Evolutionary conservation across 306 rosid genomes (phyloP).

Genomic region (Cyamopsis tetragonoloba): DNA sequence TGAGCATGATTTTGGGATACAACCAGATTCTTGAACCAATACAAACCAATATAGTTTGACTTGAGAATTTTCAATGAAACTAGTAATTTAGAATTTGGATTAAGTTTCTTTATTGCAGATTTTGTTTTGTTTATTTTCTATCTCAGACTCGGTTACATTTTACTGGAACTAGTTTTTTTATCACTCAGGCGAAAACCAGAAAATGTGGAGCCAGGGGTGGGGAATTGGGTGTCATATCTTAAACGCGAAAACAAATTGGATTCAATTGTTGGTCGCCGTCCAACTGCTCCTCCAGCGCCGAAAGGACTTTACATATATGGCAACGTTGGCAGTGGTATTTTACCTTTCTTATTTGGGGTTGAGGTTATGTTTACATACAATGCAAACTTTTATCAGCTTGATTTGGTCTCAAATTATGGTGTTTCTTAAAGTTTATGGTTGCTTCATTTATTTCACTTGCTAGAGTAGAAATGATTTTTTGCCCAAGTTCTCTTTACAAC

Average conservation of each 20-base stretch:
- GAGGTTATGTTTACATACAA: conserved; percentile 10
- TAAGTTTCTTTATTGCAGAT: neutral
- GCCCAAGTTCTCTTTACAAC: neutral
- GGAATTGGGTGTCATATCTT: conserved; percentile 95
- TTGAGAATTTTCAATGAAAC: neutral
- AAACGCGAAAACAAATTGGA: conserved; percentile 90
- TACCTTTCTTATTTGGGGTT: conserved; percentile 6
- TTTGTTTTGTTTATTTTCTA: neutral
- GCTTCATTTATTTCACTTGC: conserved; percentile 8
- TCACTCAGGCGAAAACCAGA: conserved; percentile 58
- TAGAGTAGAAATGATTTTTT: neutral
- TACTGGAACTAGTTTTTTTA: conserved; percentile 2
- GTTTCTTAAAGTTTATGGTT: conserved; percentile 17
- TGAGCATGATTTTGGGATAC: conserved; percentile 15
- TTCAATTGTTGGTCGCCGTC: conserved; percentile 67
- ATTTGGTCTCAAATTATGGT: conserved; percentile 10
- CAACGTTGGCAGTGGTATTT: conserved; percentile 90
- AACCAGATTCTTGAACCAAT: neutral
- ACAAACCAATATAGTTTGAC: neutral
- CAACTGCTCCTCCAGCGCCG: conserved; percentile 83
- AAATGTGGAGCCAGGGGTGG: conserved; percentile 78
- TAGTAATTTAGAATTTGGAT: neutral
- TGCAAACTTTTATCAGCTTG: conserved; percentile 14
- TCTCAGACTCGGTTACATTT: neutral
- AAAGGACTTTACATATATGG: conserved; percentile 93